phyloP scores from a whole-genome alignment of 257 asterid species.

The Rhazya stricta region DNA sequence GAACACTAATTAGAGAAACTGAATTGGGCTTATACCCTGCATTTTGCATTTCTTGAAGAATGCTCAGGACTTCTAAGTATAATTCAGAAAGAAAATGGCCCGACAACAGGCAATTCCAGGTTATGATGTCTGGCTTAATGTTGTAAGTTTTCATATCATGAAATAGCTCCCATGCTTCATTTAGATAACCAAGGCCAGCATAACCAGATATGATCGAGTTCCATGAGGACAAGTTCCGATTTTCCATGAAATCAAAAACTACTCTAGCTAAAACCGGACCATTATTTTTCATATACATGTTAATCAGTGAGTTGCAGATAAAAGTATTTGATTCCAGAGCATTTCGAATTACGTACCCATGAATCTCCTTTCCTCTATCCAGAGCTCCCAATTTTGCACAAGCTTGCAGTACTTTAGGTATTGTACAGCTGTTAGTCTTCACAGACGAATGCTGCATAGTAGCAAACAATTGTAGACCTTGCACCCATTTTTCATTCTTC shows the following conservation, averaged over 20 bases:
- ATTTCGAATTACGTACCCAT: conserved; percentile 48
- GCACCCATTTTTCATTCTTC: conserved; percentile 44
- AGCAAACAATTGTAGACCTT: conserved; percentile 34
- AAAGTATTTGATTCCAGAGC: conserved; percentile 32
- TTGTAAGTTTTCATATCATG: conserved; percentile 34
- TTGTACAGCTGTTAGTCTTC: conserved; percentile 27
- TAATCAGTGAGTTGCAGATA: conserved; percentile 46
- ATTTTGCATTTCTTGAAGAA: conserved; percentile 39
- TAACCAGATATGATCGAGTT: conserved; percentile 52
- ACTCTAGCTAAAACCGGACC: conserved; percentile 32
- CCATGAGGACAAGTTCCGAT: conserved; percentile 51
- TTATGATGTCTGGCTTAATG: conserved; percentile 46
- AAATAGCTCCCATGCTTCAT: conserved; percentile 41
- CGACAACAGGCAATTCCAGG: conserved; percentile 60
- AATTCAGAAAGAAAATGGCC: conserved; percentile 40
- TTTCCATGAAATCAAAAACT: conserved; percentile 42
- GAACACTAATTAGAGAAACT: conserved; percentile 41
- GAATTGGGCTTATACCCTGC: conserved; percentile 46
- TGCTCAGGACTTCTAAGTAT: conserved; percentile 31
- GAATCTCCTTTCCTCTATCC: conserved; percentile 53
- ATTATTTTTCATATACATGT: conserved; percentile 45
- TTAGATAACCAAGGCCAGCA: conserved; percentile 32
- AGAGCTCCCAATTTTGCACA: conserved; percentile 48
- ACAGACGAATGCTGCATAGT: conserved; percentile 29
- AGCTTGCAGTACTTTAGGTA: conserved; percentile 51